A percentile compares a stretch with the other conserved stretches of the same genome.
phyloP scores from a whole-genome alignment of 139 green algal species.

The Chlamydomonas incerta region DNA sequence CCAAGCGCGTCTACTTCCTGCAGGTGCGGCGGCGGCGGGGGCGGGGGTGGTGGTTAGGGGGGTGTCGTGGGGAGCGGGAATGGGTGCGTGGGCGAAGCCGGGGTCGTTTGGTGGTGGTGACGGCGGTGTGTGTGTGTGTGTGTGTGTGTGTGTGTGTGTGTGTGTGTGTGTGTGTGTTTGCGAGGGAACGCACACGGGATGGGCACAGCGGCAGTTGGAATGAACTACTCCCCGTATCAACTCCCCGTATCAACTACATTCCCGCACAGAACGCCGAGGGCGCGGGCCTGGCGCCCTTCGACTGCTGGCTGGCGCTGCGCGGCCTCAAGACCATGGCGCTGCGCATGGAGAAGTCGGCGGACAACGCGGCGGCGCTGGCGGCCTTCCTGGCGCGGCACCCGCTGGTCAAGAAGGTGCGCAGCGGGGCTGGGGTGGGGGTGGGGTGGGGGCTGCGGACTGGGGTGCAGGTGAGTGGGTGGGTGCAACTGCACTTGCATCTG shows the following conservation, averaged over 20 bases:
- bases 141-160: no score
- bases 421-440: no score
- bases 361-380: conserved; percentile 81
- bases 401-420: conserved; percentile 64
- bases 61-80: background rate
- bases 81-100: no score
- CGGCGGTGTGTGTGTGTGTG: no score
- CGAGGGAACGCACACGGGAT: no score
- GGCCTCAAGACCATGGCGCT: conserved; percentile 98
- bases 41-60: background rate
- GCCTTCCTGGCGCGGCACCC: conserved; percentile 88
- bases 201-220: no score
- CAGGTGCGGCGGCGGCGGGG: conserved; percentile 54
- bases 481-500: no score
- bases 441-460: no score
- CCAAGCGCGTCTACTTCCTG: conserved; percentile 88
- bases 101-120: no score
- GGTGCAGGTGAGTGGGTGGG: no score
- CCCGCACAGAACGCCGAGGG: conserved; percentile 92
- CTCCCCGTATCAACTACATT: background rate
- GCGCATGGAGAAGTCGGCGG: conserved; percentile 84
- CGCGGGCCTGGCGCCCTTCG: conserved; percentile 88
- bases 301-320: conserved; percentile 96
- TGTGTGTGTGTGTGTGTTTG: no score
- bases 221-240: no score